Conservation (phyloP, 108 stramenopile genomes). For the Conticribra guillardii region DNA sequence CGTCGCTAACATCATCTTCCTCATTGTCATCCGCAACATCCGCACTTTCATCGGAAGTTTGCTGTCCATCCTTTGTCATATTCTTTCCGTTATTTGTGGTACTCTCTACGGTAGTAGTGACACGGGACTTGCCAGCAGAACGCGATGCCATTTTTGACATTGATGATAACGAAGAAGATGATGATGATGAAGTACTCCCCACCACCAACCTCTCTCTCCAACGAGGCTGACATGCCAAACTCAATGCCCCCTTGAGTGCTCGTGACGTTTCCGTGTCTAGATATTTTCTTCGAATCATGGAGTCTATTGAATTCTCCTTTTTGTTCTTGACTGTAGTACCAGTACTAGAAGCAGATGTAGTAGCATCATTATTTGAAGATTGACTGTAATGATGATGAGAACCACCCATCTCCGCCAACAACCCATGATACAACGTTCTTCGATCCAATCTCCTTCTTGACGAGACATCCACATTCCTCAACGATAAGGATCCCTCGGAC, state of each 20-base stretch:
- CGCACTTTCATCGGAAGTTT: conserved; percentile 7
- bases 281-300: conserved; percentile 60
- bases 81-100: too few species aligned
- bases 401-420: conserved; percentile 72
- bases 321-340: background rate
- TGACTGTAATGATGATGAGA: conserved; percentile 21
- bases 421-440: conserved; percentile 73
- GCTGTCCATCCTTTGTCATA: background rate
- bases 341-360: background rate
- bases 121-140: too few species aligned
- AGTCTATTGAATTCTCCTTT: conserved; percentile 34
- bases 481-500: conserved; percentile 17
- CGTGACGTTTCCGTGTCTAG: conserved; percentile 56
- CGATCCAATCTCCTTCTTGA: conserved; percentile 76
- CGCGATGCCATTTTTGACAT: too few species aligned
- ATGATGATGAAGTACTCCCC: background rate
- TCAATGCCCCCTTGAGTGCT: conserved; percentile 70
- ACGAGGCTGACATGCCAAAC: conserved; percentile 78
- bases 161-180: too few species aligned
- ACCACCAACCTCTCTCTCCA: conserved; percentile 62
- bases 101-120: too few species aligned
- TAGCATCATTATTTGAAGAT: background rate
- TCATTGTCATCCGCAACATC: background rate
- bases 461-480: conserved; percentile 57
- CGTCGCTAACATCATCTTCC: conserved; percentile 5